Evolutionary conservation across 148 eudicot species (phyloP).

Genomic region (Chenopodium formosanum): DNA sequence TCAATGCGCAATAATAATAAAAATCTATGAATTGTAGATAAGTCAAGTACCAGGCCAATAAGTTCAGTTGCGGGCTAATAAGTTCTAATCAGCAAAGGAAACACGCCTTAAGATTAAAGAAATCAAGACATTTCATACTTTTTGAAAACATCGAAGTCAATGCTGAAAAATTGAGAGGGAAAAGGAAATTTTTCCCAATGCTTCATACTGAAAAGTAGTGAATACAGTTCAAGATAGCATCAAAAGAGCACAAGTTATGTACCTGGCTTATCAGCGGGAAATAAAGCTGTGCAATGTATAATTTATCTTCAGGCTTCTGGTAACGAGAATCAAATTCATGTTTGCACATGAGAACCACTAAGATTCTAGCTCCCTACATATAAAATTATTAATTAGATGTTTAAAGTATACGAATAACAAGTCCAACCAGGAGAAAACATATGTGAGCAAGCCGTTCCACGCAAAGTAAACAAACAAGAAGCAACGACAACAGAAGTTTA

Average conservation of each 20-base stretch:
- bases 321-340: constrained; percentile 97
- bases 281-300: constrained; percentile 92
- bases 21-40: no score
- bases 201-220: neutral
- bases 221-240: neutral
- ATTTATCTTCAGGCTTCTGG: constrained; percentile 95
- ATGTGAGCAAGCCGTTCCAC: neutral
- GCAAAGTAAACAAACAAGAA: neutral
- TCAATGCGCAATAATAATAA: no score
- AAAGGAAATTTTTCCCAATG: neutral
- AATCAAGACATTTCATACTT: neutral
- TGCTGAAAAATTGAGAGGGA: neutral
- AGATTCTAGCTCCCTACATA: constrained; percentile 82
- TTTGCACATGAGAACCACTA: constrained; percentile 96
- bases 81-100: neutral
- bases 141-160: neutral
- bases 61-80: neutral
- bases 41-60: neutral
- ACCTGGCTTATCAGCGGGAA: constrained; percentile 99
- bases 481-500: neutral
- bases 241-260: constrained; percentile 14
- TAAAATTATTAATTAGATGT: neutral
- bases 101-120: neutral
- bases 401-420: neutral
- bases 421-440: neutral